Base-by-base conservation (phyloP, 768 basidiomycete species). In the Macrolepiota dolichaula region DNA sequence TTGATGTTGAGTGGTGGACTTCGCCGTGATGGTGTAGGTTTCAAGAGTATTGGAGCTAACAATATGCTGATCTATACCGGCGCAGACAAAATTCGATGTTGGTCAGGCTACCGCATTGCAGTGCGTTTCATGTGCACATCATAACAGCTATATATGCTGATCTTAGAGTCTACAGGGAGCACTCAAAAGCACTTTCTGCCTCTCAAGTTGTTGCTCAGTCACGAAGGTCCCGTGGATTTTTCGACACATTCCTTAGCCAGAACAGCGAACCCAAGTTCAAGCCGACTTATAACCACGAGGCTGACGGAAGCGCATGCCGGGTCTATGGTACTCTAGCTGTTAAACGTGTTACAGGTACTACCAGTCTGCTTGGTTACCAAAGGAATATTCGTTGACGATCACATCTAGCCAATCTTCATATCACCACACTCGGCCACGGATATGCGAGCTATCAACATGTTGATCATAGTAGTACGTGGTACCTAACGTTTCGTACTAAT, bases 371-470 rank as follows among this genome's bases (percentile, higher is more conserved):
- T 17, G 5, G 7, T 49, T 36, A n/a, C 29, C 25, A 40, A 22
- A 15, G 11, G 27, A 15, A 52, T 13, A 32, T 2, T 24, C 37
- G 9, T 57, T 65, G 24, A 52, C 19, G 40, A 27, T 44, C 10
- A 22, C 25, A 44, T 49, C 4, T 60, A 88, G 92, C 90, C 4
- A 99, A 99, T 70, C 72, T 99, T 55, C 96, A 99, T 68, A 83
- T 99, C 46, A 99, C 96, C 1, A 94, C 94, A 0, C 80, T 96
- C 9, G 96, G 96, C 0, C 96, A 99, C 72, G 96, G 96, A 24
- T 99, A 99, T 69, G 80, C 88, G 49, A 94, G 91, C 64, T 79
- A 81, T 62, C 83, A 92, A 59, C 96, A 98, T 71, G 91, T 95
- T 5, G 90, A 92, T 65, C 96, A 99, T 68, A 82, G 72, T 7